Evolutionary conservation across 139 green algal genomes (phyloP), one percentile per base, ranked within the genome.

Genomic region (Coelastrella sp.): DNA sequence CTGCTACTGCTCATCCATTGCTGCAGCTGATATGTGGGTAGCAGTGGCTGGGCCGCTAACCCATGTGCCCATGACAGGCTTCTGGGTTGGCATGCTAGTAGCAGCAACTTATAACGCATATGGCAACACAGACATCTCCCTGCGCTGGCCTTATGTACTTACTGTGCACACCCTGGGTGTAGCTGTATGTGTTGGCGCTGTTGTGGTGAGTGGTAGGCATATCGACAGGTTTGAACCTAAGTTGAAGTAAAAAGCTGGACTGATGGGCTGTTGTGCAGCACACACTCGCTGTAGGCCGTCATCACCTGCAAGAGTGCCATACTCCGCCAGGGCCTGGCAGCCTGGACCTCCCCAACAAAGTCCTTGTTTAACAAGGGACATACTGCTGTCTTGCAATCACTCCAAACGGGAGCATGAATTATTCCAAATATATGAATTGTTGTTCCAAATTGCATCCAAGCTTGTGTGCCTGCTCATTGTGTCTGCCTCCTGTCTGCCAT

Each of bases 31-130:
- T 84, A 90, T 97, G 78, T 94, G 92, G 76, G 94, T 98, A n/a
- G 92, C 95, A 6, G 27, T 96, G 6, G 94, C 94, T 25, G 96
- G 96, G 7, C 96, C 96, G 0, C 88, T 96, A 1, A 98, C 96
- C 4, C 96, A 98, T 94, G 85, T 98, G 0, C 96, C 96, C 15
- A 92, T 95, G 91, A 61, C 92, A 17, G 56, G 70, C 0, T 65
- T 96, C 56, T 98, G 96, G 95, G 49, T 96, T 27, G 24, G 90
- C 25, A 89, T 91, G 72, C 78, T 92, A 35, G 92, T 94, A 22
- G 87, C 86, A 20, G 84, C 80, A 5, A 88, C 84, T 70, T 87
- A 93, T 14, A 84, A 58, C 6, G 89, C 87, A 6, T 92, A 91
- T 56, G 91, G 91, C 78, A 84, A 24, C 49, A 92, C 88, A 65